Base-by-base conservation (phyloP, 2,329 filamentous ascomycete genomes). In the Phaeosphaeria sp. region DNA sequence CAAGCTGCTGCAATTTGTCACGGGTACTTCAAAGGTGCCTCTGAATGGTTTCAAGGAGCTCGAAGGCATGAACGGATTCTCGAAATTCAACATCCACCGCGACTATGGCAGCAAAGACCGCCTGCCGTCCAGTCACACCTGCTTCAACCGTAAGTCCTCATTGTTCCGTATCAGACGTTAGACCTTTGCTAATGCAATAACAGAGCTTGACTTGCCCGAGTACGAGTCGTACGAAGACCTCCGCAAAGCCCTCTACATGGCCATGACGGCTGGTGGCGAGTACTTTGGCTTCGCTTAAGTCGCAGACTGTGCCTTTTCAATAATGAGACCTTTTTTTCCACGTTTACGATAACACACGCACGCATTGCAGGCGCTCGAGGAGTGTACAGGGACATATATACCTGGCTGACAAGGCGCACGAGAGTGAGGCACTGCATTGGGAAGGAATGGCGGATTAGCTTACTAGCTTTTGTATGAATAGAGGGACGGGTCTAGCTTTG, bases 1-100 rank as follows among this genome's bases (percentile, higher is more conserved):
- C 69, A 99, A 99, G 80, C 83, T 99, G 62, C 85, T 99, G 46
- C 95, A 99, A 74, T 99, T 99, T 77, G 95, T 99, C 66, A 99
- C 96, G 1, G 95, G 95, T 76, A 99, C 96, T 18, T 96, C 91
- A 77, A 99, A 99, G 81, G 96, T 99, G 47, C 95, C 95, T 41
- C 87, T 99, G 50, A 99, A 99, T 69, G 95, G 95, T 13, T 99
- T 99, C 85, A 97, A 97, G 81, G 95, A 99, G 78, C 86, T 99
- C 6, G 96, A 99, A 81, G 96, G 95, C 66, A 99, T 99, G 95
- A 98, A 99, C 74, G 95, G 95, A 41, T 89, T 98, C 77, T 97
- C 91, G 78, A 89, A 92, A 65, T 99, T 99, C 88, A 99, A 98
- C 78, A 98, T 99, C 63, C 95, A 99, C 76, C 92, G 95, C 64